Percentiles rank a stretch among this genome's conserved stretches.
phyloP scores from a whole-genome alignment of 768 basidiomycete species.

The Floccularia luteovirens region DNA sequence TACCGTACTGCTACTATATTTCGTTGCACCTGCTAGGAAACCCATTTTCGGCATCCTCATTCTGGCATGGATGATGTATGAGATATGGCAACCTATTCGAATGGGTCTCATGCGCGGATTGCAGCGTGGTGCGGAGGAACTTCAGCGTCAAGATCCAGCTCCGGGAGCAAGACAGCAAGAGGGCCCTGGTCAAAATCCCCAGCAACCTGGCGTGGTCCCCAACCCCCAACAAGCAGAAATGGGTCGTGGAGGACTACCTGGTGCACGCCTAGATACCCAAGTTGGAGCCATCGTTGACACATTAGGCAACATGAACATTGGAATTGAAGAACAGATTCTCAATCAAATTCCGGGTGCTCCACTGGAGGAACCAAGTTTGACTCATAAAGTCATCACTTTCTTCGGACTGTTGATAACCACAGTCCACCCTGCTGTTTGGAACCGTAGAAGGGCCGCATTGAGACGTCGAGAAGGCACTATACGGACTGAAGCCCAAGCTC shows the following conservation, averaged over 20 bases:
- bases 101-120: constrained; percentile 28
- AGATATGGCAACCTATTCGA: constrained; percentile 67
- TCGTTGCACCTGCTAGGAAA: constrained; percentile 68
- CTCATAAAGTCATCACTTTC: constrained; percentile 47
- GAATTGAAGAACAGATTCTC: constrained; percentile 45
- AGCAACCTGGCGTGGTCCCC: constrained; percentile 13
- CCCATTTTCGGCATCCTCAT: constrained; percentile 64
- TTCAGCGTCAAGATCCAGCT: constrained; percentile 17
- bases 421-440: constrained; percentile 69
- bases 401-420: constrained; percentile 49
- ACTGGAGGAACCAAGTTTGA: constrained; percentile 36
- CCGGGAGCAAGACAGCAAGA: constrained; percentile 18
- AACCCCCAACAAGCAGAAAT: constrained; percentile 3
- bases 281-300: constrained; percentile 32
- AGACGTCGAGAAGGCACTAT: constrained; percentile 58
- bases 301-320: constrained; percentile 51
- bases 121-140: constrained; percentile 25
- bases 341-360: constrained; percentile 17
- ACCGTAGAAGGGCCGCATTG: constrained; percentile 52
- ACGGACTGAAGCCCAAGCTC: constrained; percentile 53
- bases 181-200: not conserved
- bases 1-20: constrained; percentile 63
- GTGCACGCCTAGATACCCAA: constrained; percentile 19
- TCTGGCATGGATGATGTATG: constrained; percentile 64
- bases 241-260: constrained; percentile 7